Base-by-base conservation (phyloP, 2,329 filamentous ascomycete genomes). In the Paramyrothecium roridum region DNA sequence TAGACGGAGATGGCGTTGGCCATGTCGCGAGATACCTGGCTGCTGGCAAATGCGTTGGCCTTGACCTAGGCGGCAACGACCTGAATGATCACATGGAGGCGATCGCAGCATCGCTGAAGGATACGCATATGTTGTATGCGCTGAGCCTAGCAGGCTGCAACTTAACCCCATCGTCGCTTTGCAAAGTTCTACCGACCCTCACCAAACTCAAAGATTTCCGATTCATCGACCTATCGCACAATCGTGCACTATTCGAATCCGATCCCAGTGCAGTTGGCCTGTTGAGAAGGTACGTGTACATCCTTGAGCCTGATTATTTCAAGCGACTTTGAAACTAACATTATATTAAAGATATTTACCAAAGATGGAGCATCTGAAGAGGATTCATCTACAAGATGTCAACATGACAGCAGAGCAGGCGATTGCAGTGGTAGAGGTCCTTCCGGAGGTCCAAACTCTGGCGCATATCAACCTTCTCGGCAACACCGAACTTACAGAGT, bases 221-320 rank as follows among this genome's bases (percentile, higher is more conserved):
- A 20, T 97, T 97, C 67, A 85, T 99, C 56, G 95, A 98, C 69
- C 78, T 99, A 37, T 96, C 91, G 6, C 91, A 96, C 65, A 98
- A 98, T 63, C 89, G 82, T 33, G 85, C 85, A 20, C 79, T 99
- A 17, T 96, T 96, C 67, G 82, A 86, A 52, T 79, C 80, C 3
- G 80, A 88, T 46, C 87, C 89, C n/a, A 91, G 85, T 65, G 89
- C 90, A 2, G 79, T 95, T 34, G 81, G 83, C 4, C 75, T 91
- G 3, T 78, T 98, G 54, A 82, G 95, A 63, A 90, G 90, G 74
- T 95, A 68, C 61, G 80, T 7, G 17, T 30, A 3, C 10, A 10
- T 30, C 13, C 37, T 46, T 22, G 19, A 16, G 20, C 34, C 3
- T n/a, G 3, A 51, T 48, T n/a, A 22, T n/a, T 55, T 40, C 21